phyloP scores from a whole-genome alignment of 805 yeast genomes.

The Yarrowia porcina region DNA sequence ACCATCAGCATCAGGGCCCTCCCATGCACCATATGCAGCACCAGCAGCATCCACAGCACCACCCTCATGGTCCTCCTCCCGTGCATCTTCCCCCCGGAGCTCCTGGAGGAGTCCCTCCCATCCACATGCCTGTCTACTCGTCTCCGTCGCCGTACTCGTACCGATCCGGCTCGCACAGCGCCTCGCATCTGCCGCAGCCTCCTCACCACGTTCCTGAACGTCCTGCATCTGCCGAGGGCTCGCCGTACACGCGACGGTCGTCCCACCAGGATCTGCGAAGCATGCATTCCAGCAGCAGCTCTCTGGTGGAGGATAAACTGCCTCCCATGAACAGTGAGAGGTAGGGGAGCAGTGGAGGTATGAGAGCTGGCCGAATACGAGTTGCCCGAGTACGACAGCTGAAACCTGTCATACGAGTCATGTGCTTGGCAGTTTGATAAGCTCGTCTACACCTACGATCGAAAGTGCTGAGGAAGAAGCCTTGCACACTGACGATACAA shows the following conservation, averaged over 20 bases:
- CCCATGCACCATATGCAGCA: slow-evolving; percentile 16
- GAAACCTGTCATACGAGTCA: too few species aligned
- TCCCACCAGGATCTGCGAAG: slow-evolving; percentile 4
- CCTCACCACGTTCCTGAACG: slow-evolving; percentile 13
- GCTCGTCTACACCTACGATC: too few species aligned
- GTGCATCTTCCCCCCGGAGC: slow-evolving; percentile 5
- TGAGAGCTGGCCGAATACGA: too few species aligned
- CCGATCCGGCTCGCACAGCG: slow-evolving; percentile 5
- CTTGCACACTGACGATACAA: neutral
- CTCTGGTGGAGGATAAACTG: slow-evolving; percentile 3
- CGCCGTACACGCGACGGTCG: neutral
- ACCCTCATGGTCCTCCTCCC: neutral
- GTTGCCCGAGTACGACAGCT: too few species aligned
- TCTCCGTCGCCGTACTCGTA: slow-evolving; percentile 23
- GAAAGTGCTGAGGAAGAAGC: neutral
- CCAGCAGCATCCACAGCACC: neutral
- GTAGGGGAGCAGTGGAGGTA: neutral
- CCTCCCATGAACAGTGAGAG: slow-evolving; percentile 1
- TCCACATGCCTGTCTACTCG: slow-evolving; percentile 9
- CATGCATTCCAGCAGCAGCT: neutral
- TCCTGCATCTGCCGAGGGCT: slow-evolving; percentile 25
- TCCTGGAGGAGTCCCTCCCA: slow-evolving; percentile 14
- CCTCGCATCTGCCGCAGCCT: slow-evolving; percentile 14
- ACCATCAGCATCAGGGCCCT: slow-evolving; percentile 11
- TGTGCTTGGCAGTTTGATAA: too few species aligned